Percentiles rank a stretch among this genome's conserved stretches.
Conservation (phyloP, 2,329 filamentous ascomycete genomes). For the Boeremia lycopersici region DNA sequence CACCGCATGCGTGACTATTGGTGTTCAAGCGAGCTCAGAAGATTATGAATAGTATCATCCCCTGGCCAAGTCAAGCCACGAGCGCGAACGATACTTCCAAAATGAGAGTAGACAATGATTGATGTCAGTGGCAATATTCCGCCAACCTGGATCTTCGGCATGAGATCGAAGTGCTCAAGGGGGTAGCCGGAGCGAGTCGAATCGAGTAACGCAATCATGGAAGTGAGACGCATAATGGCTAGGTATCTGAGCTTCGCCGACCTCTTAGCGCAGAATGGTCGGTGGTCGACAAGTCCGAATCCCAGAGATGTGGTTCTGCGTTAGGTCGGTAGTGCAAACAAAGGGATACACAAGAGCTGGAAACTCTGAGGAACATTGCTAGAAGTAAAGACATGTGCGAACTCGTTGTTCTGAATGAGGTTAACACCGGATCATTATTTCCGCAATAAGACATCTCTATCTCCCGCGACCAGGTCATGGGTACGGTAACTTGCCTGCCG, state of each 20-base stretch:
- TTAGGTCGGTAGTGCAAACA: conserved; percentile 4
- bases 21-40: conserved; percentile 7
- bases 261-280: conserved; percentile 4
- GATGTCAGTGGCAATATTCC: neutral
- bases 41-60: neutral
- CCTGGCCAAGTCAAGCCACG: neutral
- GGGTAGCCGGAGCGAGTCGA: neutral
- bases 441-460: too few species aligned
- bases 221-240: neutral
- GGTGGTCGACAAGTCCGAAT: conserved; percentile 3
- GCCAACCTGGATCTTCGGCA: neutral
- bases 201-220: neutral
- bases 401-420: neutral
- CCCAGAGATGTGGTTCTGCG: neutral
- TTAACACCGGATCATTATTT: neutral
- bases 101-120: neutral
- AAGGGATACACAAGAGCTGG: neutral
- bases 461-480: conserved; percentile 5
- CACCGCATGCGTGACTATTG: conserved; percentile 11
- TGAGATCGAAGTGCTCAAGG: neutral
- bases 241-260: conserved; percentile 6
- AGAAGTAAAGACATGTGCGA: conserved; percentile 4
- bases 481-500: neutral
- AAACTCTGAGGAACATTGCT: neutral
- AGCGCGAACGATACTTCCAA: neutral